Conservation (phyloP, 352 stramenopile genomes). For the Poterioochromonas sp. region DNA sequence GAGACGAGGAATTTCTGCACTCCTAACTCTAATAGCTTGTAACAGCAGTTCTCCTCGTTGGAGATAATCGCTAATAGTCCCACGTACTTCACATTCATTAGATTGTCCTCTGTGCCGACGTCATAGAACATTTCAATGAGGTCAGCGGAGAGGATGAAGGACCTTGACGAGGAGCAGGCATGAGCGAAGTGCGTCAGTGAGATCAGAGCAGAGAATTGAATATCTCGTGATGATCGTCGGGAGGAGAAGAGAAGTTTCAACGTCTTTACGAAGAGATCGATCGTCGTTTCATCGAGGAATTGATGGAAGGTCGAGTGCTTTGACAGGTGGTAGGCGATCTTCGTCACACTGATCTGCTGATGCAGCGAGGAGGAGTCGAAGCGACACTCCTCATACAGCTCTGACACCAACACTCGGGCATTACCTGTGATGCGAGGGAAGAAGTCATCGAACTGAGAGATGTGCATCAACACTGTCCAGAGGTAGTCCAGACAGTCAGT, state of each 20-base stretch:
- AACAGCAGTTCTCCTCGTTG: conserved; percentile 3
- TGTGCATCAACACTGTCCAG: neutral
- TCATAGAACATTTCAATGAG: neutral
- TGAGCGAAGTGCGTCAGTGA: neutral
- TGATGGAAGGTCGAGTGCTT: neutral
- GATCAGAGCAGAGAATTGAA: neutral
- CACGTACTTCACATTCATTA: conserved; percentile 8
- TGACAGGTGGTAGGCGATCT: neutral
- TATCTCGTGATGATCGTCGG: too few species aligned
- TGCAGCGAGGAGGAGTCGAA: neutral
- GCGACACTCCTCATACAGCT: neutral
- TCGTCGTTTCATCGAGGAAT: neutral
- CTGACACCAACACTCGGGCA: neutral
- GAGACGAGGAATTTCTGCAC: conserved; percentile 1
- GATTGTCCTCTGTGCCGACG: neutral
- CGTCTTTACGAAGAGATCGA: neutral
- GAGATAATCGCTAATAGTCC: conserved; percentile 1
- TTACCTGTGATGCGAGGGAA: neutral
- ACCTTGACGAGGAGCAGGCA: neutral
- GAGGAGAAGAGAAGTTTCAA: neutral
- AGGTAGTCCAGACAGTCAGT: neutral
- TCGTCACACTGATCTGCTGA: neutral
- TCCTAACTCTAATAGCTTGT: neutral
- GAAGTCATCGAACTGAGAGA: neutral
- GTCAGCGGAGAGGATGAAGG: neutral